Percentiles rank a stretch among this genome's conserved stretches.
Conservation (phyloP, 116 monocot species). For the Posidonia oceanica region DNA sequence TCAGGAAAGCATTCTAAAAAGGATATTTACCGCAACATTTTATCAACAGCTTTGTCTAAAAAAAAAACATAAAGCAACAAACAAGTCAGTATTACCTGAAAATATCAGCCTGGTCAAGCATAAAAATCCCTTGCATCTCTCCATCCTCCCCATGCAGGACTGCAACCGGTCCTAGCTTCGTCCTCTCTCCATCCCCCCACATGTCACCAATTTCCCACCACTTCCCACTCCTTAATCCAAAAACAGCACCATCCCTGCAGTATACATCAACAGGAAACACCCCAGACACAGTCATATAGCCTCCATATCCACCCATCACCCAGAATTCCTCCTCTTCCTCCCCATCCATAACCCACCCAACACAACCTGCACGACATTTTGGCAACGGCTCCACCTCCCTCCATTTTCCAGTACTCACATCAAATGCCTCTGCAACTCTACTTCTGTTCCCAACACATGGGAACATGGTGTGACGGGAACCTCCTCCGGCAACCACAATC, state of each 20-base stretch:
- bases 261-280: slow-evolving; percentile 63
- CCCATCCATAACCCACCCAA: slow-evolving; percentile 30
- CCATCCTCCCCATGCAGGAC: slow-evolving; percentile 33
- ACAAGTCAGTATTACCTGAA: slow-evolving; percentile 36
- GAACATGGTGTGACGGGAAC: slow-evolving; percentile 57
- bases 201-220: slow-evolving; percentile 78
- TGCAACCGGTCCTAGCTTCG: slow-evolving; percentile 48
- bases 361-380: slow-evolving; percentile 43
- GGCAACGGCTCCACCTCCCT: slow-evolving; percentile 22
- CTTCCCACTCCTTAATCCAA: slow-evolving; percentile 54
- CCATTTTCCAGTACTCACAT: slow-evolving; percentile 35
- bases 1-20: too few species aligned
- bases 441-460: slow-evolving; percentile 51
- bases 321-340: slow-evolving; percentile 50
- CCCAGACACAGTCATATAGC: slow-evolving; percentile 44
- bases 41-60: background rate
- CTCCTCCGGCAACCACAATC: slow-evolving; percentile 56
- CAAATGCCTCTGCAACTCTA: slow-evolving; percentile 31
- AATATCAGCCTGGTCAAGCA: slow-evolving; percentile 55
- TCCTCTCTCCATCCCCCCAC: slow-evolving; percentile 72
- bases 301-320: slow-evolving; percentile 81
- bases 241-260: slow-evolving; percentile 58
- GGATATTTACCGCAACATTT: too few species aligned
- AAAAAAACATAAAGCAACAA: background rate
- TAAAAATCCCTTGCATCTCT: slow-evolving; percentile 29